Evolutionary conservation across 352 stramenopile species (phyloP).

Genomic region (Salisapilia sapeloensis): DNA sequence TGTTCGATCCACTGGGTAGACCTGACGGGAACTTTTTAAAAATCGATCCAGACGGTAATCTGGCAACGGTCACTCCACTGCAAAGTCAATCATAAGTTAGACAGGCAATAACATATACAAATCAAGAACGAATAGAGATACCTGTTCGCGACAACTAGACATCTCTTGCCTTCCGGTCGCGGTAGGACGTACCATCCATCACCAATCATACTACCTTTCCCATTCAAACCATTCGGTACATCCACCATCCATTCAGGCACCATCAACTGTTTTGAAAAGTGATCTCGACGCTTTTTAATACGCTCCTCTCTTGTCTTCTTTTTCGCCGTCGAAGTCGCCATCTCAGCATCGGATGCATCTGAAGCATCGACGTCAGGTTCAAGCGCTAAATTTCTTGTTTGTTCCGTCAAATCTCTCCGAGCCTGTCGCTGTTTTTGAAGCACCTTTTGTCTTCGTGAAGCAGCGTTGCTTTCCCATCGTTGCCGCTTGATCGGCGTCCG

Average conservation of each 20-base stretch:
- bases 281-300: slow-evolving; percentile 42
- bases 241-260: slow-evolving; percentile 85
- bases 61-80: slow-evolving; percentile 62
- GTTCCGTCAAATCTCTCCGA: slow-evolving; percentile 56
- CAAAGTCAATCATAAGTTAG: slow-evolving; percentile 1
- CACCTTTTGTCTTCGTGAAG: slow-evolving; percentile 25
- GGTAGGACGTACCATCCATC: slow-evolving; percentile 84
- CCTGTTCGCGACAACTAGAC: slow-evolving; percentile 76
- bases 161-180: slow-evolving; percentile 82
- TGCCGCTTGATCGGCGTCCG: slow-evolving; percentile 47
- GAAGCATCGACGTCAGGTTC: slow-evolving; percentile 11
- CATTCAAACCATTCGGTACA: slow-evolving; percentile 69
- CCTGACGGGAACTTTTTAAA: slow-evolving; percentile 78
- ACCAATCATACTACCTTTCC: slow-evolving; percentile 36
- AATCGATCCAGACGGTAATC: slow-evolving; percentile 58
- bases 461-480: slow-evolving; percentile 42
- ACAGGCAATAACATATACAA: slow-evolving; percentile 1
- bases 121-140: slow-evolving; percentile 8
- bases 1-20: slow-evolving; percentile 64
- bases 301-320: slow-evolving; percentile 56
- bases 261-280: slow-evolving; percentile 74
- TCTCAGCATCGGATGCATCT: slow-evolving; percentile 7
- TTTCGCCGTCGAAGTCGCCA: slow-evolving; percentile 15
- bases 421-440: slow-evolving; percentile 61
- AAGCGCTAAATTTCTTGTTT: slow-evolving; percentile 40